Base-by-base conservation (phyloP, 371 early-diverging fungal species). In the Saksenaea vasiformis region DNA sequence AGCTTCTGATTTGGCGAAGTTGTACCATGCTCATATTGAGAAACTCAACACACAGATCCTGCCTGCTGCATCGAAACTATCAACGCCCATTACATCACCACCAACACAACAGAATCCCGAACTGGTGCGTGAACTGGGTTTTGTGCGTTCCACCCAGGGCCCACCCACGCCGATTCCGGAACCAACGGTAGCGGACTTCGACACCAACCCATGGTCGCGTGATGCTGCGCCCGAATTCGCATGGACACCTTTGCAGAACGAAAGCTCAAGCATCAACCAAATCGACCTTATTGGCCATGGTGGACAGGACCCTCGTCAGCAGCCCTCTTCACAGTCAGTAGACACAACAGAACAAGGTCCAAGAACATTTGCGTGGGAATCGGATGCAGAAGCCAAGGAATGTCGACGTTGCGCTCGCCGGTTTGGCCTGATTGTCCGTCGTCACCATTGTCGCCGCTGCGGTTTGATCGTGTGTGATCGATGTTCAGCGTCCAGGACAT, bases 361-460 rank as follows among this genome's bases (percentile, higher is more conserved):
- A 36, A 54, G 53, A 34, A 28, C 66, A 28, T 70, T 64, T 9
- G 78, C 79, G 14, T 93, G 93, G 93, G 88, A 90, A 65, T 76
- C 82, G 1, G 92, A 91, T 61, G 73, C 76, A 13, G 79, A 82
- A 4, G 87, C 85, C 0, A 69, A 71, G 2, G 70, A 73, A 11
- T 93, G 93, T 68, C 73, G 80, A 39, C 72, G 76, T 9, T 92
- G 92, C 66, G 65, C 64, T 14, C 71, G 82, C 37, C 76, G 79
- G 28, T 92, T 93, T 65, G 85, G 81, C 0, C 67, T 84, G 19
- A 71, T 76, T 47, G 37, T 88, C 27, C 76, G 93, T 57, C 84
- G 91, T 55, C 93, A 92, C 67, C 93, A 93, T 61, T 93, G 93
- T 68, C 84, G 90, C 66, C 87, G 90, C 27, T 93, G 93, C 79